Conservation (phyloP, 129 eudicot species). For the Ambrosia artemisiifolia region DNA sequence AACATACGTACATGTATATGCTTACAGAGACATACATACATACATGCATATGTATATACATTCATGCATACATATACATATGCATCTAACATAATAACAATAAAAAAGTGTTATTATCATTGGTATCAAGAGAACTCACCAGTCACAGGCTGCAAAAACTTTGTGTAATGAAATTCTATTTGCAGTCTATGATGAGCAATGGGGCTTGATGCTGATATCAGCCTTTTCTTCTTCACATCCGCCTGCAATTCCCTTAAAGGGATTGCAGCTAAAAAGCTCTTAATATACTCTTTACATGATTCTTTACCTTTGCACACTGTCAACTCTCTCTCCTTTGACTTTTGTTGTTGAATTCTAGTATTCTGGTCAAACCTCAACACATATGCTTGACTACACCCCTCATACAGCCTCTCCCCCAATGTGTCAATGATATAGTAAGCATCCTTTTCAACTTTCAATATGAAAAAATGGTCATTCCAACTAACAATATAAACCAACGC, state of each 20-base stretch:
- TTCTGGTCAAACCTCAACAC: slow-evolving; percentile 48
- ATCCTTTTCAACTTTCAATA: slow-evolving; percentile 48
- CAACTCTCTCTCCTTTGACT: slow-evolving; percentile 20
- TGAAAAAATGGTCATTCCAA: slow-evolving; percentile 67
- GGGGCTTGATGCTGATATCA: slow-evolving; percentile 46
- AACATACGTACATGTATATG: neutral
- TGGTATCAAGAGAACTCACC: neutral
- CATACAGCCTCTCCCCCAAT: slow-evolving; percentile 62
- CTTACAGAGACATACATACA: neutral
- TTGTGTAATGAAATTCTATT: slow-evolving; percentile 73
- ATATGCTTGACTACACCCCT: slow-evolving; percentile 64
- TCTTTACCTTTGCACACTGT: slow-evolving; percentile 59
- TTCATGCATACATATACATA: neutral
- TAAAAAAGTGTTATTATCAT: neutral
- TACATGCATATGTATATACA: neutral
- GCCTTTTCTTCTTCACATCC: slow-evolving; percentile 72
- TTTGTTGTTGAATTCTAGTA: slow-evolving; percentile 30
- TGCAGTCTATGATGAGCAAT: slow-evolving; percentile 68
- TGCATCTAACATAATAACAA: neutral
- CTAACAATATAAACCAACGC: slow-evolving; percentile 53
- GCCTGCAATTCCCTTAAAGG: slow-evolving; percentile 71
- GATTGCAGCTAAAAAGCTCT: slow-evolving; percentile 75
- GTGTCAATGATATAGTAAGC: slow-evolving; percentile 65
- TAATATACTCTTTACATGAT: slow-evolving; percentile 78
- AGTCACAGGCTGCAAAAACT: slow-evolving; percentile 7